These are phyloP conservation scores for Massariosphaeria phaeospora DNA, from an alignment of 495 filamentous ascomycete genomes.

Conservation along the genomic window DNA sequence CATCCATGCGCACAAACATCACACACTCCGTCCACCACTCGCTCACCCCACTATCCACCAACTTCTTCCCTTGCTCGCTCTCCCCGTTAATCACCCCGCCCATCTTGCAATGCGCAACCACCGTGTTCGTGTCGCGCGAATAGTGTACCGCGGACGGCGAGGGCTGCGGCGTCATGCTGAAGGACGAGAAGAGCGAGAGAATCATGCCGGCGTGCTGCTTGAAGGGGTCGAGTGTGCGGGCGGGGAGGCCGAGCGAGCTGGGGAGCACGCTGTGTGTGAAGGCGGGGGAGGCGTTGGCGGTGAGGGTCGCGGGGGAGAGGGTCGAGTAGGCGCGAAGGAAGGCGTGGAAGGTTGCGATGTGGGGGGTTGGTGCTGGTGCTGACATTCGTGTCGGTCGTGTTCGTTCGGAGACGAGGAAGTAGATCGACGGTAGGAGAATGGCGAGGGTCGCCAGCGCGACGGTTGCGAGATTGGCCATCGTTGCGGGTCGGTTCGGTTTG, in stretches of 20 bases:
- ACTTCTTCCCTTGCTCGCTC: conserved; percentile 7
- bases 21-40: conserved; percentile 30
- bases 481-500: too few species aligned
- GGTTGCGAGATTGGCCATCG: conserved; percentile 13
- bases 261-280: conserved; percentile 23
- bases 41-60: conserved; percentile 3
- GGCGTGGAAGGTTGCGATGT: conserved; percentile 13
- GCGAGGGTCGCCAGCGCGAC: conserved; percentile 2
- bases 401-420: not conserved
- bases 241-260: conserved; percentile 1
- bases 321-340: conserved; percentile 11
- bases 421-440: conserved; percentile 1
- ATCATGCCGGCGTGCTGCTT: conserved; percentile 18
- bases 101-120: conserved; percentile 30
- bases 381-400: not conserved
- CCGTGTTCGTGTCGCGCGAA: conserved; percentile 15
- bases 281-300: not conserved
- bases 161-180: conserved; percentile 19
- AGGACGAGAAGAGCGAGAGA: conserved; percentile 22
- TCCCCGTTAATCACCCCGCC: conserved; percentile 20
- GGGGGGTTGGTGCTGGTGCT: conserved; percentile 2
- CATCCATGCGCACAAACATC: conserved; percentile 16
- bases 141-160: not conserved
- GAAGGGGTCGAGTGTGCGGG: conserved; percentile 2
- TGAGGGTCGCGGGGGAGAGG: conserved; percentile 10